Evolutionary conservation across 352 stramenopile species (phyloP).

Genomic region (Phytopythium delawarense): DNA sequence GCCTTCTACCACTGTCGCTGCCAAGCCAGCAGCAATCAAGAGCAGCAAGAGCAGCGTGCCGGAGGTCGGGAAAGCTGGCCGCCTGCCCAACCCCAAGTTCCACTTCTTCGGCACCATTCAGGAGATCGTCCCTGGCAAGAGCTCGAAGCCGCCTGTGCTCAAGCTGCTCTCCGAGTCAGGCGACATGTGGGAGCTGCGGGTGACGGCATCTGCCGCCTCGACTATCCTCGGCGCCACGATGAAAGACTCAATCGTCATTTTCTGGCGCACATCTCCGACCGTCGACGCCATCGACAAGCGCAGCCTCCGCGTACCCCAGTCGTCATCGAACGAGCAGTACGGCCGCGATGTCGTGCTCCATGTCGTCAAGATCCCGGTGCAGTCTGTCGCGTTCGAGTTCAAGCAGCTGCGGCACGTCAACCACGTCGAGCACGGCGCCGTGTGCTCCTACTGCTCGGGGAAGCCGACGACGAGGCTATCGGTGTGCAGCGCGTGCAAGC

Average conservation of each 20-base stretch:
- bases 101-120: constrained; percentile 20
- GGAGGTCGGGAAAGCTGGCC: constrained; percentile 1
- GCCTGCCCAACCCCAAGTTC: constrained; percentile 17
- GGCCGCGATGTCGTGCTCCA: constrained; percentile 25
- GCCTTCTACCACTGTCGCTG: neutral
- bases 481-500: constrained; percentile 23
- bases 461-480: constrained; percentile 12
- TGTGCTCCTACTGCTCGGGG: constrained; percentile 17
- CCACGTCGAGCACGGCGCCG: constrained; percentile 14
- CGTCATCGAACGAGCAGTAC: constrained; percentile 13
- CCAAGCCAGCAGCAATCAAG: neutral
- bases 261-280: constrained; percentile 22
- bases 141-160: constrained; percentile 19
- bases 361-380: constrained; percentile 15
- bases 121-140: constrained; percentile 18
- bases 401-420: constrained; percentile 22
- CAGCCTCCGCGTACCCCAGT: constrained; percentile 14
- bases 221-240: constrained; percentile 11
- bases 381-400: constrained; percentile 20
- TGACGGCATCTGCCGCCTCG: constrained; percentile 7
- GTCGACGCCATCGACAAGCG: constrained; percentile 22
- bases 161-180: constrained; percentile 14
- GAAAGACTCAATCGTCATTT: constrained; percentile 20
- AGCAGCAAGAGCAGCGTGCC: neutral
- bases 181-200: constrained; percentile 22